Evolutionary conservation across 2,329 filamentous ascomycete genomes (phyloP), one percentile per base, ranked within the genome.

Genomic region (Fusarium cicatricum): DNA sequence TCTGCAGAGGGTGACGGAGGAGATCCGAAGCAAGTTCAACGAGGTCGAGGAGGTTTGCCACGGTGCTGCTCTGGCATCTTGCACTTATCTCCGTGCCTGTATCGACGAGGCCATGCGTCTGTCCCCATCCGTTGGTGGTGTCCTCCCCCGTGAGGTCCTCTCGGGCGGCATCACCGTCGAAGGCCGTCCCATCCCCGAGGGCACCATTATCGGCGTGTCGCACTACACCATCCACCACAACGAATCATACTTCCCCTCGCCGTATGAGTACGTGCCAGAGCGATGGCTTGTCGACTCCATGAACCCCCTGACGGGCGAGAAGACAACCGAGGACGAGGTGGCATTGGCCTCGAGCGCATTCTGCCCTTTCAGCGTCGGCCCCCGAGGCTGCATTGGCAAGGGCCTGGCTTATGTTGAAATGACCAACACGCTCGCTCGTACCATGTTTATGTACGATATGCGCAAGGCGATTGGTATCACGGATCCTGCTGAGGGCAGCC

Each of bases 331-430:
- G 52, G 78, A 80, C 2, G 82, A 85, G 46, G 75, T 85, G 2
- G 76, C 79, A 3, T 68, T 77, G 5, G 88, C 89, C 2, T 83
- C 88, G 44, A 81, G 80, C 29, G 90, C 90, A 1, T 94, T 90
- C 74, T 91, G 88, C 59, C 89, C 91, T 2, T 92, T 92, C 66
- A 87, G 83, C 39, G 78, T 90, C 58, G 89, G 89, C 0, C 85
- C 88, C 0, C 77, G 89, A 11, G 87, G 87, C 2, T 92, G 89
- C 68, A 90, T 91, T 49, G 89, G 89, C 0, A 91, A 90, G 78
- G 82, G 82, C 0, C 74, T 90, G 38, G 87, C 87, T 2, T 89
- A 90, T 65, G 80, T 84, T 38, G 88, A 90, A 77, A 83, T 90
- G 81, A 83, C 78, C 45, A 82, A 84, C 5, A 83, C 86, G 2